A percentile compares a stretch with the other conserved stretches of the same genome.
Conservation (phyloP, 306 rosid genomes). For the Cucurbita ficifolia region DNA sequence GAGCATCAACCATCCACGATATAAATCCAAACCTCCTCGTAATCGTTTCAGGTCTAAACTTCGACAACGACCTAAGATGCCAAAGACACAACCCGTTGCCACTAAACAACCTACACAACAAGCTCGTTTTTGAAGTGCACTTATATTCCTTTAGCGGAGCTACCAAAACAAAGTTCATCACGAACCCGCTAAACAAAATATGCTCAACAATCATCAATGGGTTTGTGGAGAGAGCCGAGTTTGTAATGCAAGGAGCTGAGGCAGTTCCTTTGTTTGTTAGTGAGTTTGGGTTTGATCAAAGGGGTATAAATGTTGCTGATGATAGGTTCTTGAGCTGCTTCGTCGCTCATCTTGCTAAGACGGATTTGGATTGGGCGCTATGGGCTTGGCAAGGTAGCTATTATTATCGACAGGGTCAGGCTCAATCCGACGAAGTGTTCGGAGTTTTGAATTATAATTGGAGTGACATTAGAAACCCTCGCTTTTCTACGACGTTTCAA, state of each 20-base stretch:
- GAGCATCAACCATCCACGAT: slow-evolving; percentile 22
- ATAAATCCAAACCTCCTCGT: slow-evolving; percentile 16
- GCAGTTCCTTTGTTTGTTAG: slow-evolving; percentile 25
- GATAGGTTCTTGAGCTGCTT: slow-evolving; percentile 20
- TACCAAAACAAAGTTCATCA: neutral
- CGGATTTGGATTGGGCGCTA: slow-evolving; percentile 37
- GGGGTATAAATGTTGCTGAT: neutral
- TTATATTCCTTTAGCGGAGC: slow-evolving; percentile 25
- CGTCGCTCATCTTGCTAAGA: slow-evolving; percentile 26
- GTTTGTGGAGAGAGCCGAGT: slow-evolving; percentile 25
- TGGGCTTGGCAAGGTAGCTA: slow-evolving; percentile 44
- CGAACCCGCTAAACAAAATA: slow-evolving; percentile 31
- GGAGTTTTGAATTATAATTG: slow-evolving; percentile 19
- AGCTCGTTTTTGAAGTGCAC: slow-evolving; percentile 31
- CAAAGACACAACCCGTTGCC: slow-evolving; percentile 10
- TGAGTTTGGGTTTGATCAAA: slow-evolving; percentile 33
- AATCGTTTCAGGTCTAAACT: slow-evolving; percentile 23
- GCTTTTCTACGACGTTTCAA: slow-evolving; percentile 17
- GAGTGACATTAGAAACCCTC: slow-evolving; percentile 13
- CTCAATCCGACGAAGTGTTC: slow-evolving; percentile 11
- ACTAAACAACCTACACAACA: slow-evolving; percentile 13
- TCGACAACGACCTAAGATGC: slow-evolving; percentile 22
- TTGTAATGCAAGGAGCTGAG: slow-evolving; percentile 17
- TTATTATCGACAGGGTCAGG: slow-evolving; percentile 9
- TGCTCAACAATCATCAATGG: slow-evolving; percentile 18